Percentiles rank a stretch among this genome's conserved stretches.
Conservation (phyloP, 2,329 filamentous ascomycete genomes). For the Pseudonectria buxi region DNA sequence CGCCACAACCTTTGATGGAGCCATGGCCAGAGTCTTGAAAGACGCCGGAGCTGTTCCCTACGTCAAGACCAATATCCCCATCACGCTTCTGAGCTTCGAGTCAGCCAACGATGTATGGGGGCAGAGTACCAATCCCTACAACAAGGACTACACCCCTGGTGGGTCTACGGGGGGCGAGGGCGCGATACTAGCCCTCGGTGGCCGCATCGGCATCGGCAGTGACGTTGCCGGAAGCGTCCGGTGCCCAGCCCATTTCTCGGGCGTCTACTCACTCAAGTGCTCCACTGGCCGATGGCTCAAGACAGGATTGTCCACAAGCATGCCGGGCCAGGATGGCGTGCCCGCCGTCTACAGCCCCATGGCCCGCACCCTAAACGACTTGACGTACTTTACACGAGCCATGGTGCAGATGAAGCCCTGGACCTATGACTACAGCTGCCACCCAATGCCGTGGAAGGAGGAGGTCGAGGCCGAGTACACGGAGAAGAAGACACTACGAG, state of each 20-base stretch:
- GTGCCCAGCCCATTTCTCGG: conserved; percentile 80
- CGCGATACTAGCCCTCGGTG: conserved; percentile 73
- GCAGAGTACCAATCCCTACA: conserved; percentile 74
- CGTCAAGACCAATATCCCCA: conserved; percentile 85
- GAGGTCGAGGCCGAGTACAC: conserved; percentile 53
- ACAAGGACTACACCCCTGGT: conserved; percentile 75
- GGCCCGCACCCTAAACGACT: conserved; percentile 75
- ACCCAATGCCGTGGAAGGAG: conserved; percentile 73
- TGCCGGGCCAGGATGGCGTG: conserved; percentile 88
- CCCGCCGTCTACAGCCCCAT: conserved; percentile 88
- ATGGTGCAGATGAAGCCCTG: conserved; percentile 79
- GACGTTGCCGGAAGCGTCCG: conserved; percentile 88
- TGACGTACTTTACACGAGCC: conserved; percentile 75
- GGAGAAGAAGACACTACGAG: conserved; percentile 56
- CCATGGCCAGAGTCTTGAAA: conserved; percentile 69
- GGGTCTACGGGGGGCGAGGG: conserved; percentile 84
- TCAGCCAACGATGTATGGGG: conserved; percentile 77
- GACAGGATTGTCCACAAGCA: conserved; percentile 73
- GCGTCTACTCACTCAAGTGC: conserved; percentile 80
- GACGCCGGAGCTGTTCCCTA: conserved; percentile 85
- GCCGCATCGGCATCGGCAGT: conserved; percentile 81
- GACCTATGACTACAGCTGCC: conserved; percentile 80
- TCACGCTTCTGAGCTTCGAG: conserved; percentile 82
- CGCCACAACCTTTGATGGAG: conserved; percentile 59
- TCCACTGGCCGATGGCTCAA: conserved; percentile 90